These are phyloP conservation scores for Platanthera guangdongensis DNA, from an alignment of 106 monocot genomes.

Conservation along the genomic window DNA sequence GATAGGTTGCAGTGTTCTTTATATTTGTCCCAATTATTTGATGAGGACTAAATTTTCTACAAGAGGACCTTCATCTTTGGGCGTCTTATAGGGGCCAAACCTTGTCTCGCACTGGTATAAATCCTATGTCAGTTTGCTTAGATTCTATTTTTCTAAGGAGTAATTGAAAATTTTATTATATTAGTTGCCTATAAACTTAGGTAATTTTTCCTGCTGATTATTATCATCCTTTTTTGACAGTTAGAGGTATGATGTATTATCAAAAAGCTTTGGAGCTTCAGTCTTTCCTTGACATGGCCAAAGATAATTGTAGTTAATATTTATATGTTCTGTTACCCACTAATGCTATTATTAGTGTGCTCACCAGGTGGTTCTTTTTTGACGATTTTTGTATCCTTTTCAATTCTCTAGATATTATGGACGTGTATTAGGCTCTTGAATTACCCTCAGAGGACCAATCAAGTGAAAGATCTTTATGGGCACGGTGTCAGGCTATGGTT, in stretches of 20 bases:
- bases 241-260: constrained; percentile 98
- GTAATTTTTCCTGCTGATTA: neutral
- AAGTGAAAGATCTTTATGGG: constrained; percentile 54
- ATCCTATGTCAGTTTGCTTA: neutral
- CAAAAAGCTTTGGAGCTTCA: constrained; percentile 85
- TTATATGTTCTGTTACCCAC: neutral
- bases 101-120: constrained; percentile 70
- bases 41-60: constrained; percentile 5
- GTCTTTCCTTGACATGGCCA: constrained; percentile 82
- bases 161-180: neutral
- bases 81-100: constrained; percentile 94
- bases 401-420: constrained; percentile 43
- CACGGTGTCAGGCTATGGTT: constrained; percentile 75
- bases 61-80: constrained; percentile 78
- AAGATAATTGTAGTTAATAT: constrained; percentile 56
- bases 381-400: neutral
- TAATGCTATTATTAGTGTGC: neutral
- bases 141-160: neutral
- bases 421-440: constrained; percentile 73
- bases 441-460: constrained; percentile 48
- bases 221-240: constrained; percentile 18
- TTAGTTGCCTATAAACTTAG: neutral
- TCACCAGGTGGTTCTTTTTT: neutral
- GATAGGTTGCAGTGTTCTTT: too few species aligned
- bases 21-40: neutral